phyloP scores from a whole-genome alignment of 495 filamentous ascomycete species.

The Evernia prunastri region DNA sequence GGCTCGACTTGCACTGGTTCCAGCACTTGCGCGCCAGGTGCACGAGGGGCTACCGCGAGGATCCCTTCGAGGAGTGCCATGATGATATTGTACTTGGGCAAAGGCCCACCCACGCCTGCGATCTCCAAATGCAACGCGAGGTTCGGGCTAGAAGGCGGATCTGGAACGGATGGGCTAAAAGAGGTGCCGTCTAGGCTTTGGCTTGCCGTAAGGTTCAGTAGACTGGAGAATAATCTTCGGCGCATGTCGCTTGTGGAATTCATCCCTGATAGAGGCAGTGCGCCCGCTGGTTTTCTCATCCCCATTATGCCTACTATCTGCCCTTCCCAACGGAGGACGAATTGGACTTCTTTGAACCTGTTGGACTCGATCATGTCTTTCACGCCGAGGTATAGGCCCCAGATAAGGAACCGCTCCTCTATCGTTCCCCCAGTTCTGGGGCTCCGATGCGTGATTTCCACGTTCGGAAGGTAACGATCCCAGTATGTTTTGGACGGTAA shows the following conservation, averaged over 20 bases:
- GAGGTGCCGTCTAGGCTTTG: background rate
- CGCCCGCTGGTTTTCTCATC: background rate
- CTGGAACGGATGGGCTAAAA: background rate
- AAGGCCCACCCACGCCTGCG: background rate
- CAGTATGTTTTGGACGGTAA: background rate
- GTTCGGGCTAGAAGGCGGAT: background rate
- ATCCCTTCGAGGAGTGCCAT: background rate
- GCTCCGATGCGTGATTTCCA: background rate
- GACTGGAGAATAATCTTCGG: background rate
- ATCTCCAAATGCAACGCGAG: background rate
- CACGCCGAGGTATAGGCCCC: background rate
- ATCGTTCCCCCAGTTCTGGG: background rate
- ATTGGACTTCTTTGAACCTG: background rate
- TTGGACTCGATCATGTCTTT: background rate
- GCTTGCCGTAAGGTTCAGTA: background rate
- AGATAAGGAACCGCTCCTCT: background rate
- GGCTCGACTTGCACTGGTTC: background rate
- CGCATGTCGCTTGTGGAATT: background rate
- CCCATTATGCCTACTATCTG: background rate
- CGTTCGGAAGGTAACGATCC: background rate
- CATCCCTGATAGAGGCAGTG: background rate
- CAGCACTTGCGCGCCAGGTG: background rate
- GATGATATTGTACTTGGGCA: background rate
- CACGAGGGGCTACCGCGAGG: background rate
- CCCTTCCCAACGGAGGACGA: background rate